Percentiles rank a stretch among this genome's conserved stretches.
Conservation (phyloP, 495 filamentous ascomycete genomes). For the Niebla homalea region DNA sequence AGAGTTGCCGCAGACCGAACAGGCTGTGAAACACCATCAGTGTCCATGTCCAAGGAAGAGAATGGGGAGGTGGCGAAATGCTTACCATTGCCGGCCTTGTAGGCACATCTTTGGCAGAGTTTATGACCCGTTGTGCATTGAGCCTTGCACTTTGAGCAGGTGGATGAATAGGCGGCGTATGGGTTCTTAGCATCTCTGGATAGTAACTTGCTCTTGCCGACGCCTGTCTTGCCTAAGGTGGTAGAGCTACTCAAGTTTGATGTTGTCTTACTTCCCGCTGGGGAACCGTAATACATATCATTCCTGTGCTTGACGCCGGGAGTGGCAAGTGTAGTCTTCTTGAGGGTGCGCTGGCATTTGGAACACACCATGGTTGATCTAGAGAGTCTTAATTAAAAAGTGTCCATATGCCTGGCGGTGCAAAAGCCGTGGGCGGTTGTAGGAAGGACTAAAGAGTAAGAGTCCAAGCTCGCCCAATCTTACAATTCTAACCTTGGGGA, state of each 20-base stretch:
- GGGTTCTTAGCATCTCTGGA: constrained; percentile 57
- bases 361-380: constrained; percentile 47
- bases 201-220: constrained; percentile 55
- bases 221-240: constrained; percentile 41
- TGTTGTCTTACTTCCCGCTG: constrained; percentile 24
- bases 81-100: constrained; percentile 45
- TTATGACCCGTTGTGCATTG: constrained; percentile 50
- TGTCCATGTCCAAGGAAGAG: constrained; percentile 14
- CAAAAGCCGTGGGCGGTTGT: too few species aligned
- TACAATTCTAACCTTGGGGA: too few species aligned
- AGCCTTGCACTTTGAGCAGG: constrained; percentile 48
- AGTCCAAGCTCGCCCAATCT: too few species aligned
- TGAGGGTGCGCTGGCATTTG: constrained; percentile 51
- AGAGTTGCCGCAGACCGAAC: constrained; percentile 53
- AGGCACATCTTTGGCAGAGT: constrained; percentile 54
- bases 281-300: constrained; percentile 59
- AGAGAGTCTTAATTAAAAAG: neutral
- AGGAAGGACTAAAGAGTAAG: neutral
- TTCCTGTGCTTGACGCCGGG: constrained; percentile 57
- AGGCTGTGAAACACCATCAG: constrained; percentile 30
- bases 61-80: neutral
- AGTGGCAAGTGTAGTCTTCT: constrained; percentile 51
- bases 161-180: constrained; percentile 52
- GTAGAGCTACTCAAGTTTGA: constrained; percentile 26
- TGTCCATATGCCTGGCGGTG: neutral